phyloP scores from a whole-genome alignment of 768 basidiomycete species.

The Rhodotorula paludigena region DNA sequence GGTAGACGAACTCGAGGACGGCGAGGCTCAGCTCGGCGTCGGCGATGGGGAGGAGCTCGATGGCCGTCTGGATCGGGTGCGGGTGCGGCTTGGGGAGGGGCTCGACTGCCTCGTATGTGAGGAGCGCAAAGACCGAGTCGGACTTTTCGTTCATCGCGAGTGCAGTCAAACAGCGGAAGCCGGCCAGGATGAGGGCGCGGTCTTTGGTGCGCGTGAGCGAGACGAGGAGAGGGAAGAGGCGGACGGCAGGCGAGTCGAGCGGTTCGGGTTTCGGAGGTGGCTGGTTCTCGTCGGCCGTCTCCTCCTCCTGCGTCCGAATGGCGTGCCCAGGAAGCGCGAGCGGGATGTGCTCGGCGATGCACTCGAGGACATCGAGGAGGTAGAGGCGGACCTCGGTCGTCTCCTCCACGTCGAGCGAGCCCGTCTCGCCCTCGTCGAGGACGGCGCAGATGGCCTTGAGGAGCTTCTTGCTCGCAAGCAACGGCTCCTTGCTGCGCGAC shows the following conservation, averaged over 20 bases:
- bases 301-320: not conserved
- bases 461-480: constrained; percentile 52
- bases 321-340: constrained; percentile 29
- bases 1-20: constrained; percentile 43
- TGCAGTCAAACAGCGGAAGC: constrained; percentile 59
- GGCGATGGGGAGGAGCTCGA: constrained; percentile 37
- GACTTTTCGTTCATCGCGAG: constrained; percentile 46
- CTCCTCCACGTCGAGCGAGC: constrained; percentile 21
- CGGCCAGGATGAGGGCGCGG: constrained; percentile 67
- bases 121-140: constrained; percentile 37
- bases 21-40: constrained; percentile 36
- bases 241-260: constrained; percentile 51
- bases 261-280: constrained; percentile 37
- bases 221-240: constrained; percentile 50
- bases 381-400: constrained; percentile 46
- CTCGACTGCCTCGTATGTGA: constrained; percentile 5
- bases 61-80: constrained; percentile 36
- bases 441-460: constrained; percentile 26
- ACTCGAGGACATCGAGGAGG: constrained; percentile 46
- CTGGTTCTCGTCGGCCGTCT: constrained; percentile 4
- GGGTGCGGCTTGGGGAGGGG: constrained; percentile 24
- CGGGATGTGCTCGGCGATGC: constrained; percentile 39
- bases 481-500: constrained; percentile 61
- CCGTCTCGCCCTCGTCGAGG: constrained; percentile 19
- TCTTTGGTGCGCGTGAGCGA: constrained; percentile 57